A percentile compares a stretch with the other conserved stretches of the same genome.
phyloP scores from a whole-genome alignment of 2,329 filamentous ascomycete genomes.

The Aureobasidium uvarum region DNA sequence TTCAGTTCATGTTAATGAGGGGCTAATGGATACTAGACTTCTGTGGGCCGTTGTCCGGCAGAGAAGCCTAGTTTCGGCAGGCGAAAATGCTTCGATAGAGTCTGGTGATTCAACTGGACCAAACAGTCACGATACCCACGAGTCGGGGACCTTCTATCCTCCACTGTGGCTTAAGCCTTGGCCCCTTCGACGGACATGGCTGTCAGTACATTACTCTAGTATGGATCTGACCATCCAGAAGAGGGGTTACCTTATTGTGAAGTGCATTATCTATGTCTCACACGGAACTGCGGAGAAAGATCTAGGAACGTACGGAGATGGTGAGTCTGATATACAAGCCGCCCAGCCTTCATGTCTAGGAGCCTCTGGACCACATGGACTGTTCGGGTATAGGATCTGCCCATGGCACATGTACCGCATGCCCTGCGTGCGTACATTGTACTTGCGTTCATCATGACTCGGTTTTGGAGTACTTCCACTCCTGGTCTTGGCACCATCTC shows the following conservation, averaged over 20 bases:
- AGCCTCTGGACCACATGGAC: neutral
- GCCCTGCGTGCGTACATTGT: neutral
- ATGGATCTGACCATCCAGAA: neutral
- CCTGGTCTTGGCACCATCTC: neutral
- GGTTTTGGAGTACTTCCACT: neutral
- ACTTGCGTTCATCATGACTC: constrained; percentile 23
- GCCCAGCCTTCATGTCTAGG: neutral
- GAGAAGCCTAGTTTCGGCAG: constrained; percentile 12
- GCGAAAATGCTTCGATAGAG: constrained; percentile 13
- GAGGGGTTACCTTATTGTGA: neutral
- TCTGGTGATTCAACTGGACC: neutral
- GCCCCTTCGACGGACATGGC: neutral
- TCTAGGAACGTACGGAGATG: neutral
- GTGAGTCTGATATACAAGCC: neutral
- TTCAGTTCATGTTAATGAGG: constrained; percentile 1
- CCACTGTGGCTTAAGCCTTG: constrained; percentile 22
- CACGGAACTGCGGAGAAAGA: neutral
- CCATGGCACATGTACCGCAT: neutral
- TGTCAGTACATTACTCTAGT: neutral
- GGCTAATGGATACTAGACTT: neutral
- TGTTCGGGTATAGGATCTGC: constrained; percentile 1
- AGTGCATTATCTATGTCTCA: neutral
- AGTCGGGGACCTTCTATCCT: neutral
- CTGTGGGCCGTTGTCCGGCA: constrained; percentile 17
- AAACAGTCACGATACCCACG: constrained; percentile 2